Base-by-base conservation (phyloP, 306 rosid genomes). In the Betula pendula region DNA sequence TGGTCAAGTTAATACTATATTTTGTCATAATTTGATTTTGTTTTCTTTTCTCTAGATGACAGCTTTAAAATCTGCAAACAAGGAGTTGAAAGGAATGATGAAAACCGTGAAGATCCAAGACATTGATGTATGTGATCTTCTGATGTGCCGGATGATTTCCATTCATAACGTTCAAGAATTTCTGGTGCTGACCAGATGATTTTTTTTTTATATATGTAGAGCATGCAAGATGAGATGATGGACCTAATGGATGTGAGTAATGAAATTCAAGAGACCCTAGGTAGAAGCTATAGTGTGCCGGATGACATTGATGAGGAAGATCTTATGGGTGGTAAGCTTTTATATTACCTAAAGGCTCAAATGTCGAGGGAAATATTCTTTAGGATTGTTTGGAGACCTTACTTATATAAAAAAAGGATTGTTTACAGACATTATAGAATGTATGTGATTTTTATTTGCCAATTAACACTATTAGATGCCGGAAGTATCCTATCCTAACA, bases 51-150 rank as follows among this genome's bases (percentile, higher is more conserved):
- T 83, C 47, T 88, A 91, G 98, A 89, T 96, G 97, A 60, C 99
- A 72, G 96, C 97, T 17, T 81, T 96, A 91, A 92, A 96, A 90
- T 86, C 97, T 70, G 99, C 98, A 27, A 96, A 96, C 88, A 92
- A 89, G 91, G 99, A 96, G 62, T 82, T 96, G 89, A 96, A 91
- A 77, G 98, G 99, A 74, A 91, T 92, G 99, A 92, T 96, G 99
- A 96, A 91, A 87, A 89, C 99, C 27, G 98, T 92, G 87, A 96
- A 89, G 90, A 89, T 96, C 73, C 99, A 96, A 84, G 97, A 96
- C 52, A 89, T 96, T 55, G 97, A 96, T 77, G 99, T 96, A 5
- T 50, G 99, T 48, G 80, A 56, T 82, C 35, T 83, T 83, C 70
- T 52, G 14, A 45, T 53, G n/a, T n/a, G n/a, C n/a, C n/a, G n/a